Evolutionary conservation across 2,329 filamentous ascomycete genomes (phyloP), one percentile per base, ranked within the genome.

Genomic region (Penicillium sp.): DNA sequence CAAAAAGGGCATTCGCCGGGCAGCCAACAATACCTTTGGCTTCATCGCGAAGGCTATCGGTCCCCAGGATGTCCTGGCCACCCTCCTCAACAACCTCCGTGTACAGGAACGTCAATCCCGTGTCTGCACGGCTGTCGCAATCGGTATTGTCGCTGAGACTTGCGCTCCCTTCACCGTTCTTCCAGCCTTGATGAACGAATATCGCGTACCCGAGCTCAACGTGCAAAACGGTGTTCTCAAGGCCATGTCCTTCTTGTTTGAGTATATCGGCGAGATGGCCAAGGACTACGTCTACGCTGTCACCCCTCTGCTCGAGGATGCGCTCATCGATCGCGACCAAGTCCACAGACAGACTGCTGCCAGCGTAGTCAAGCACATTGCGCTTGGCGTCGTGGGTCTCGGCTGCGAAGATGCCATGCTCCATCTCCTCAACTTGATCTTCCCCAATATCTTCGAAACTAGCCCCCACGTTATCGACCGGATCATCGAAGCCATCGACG

Each of bases 231-330:
- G 93, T 73, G 93, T 98, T 27, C 83, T 98, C 65, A 98, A 98
- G 70, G 90, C 90, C 4, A 79, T 98, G 43, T 94, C 88, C 6
- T 98, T 98, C 78, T 78, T 98, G 51, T 98, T 97, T 65, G 93
- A 98, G 66, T 98, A 98, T 72, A 98, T 98, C 67, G 93, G 93
- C 54, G 93, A 98, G 71, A 97, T 98, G 93, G 89, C 89, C 54
- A 98, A 97, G 73, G 93, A 98, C 70, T 98, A 98, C 67, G 93
- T 98, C 65, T 98, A 98, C 64, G 93, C 94, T 14, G 90, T 98
- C 27, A 96, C 90, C 2, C 93, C 93, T 6, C 77, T 98, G 8
- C 83, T 98, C 1, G 93, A 98, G 66, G 93, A 98, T 65, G 93
- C 94, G 2, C 83, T 98, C 51, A 96, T 96, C 70, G 93, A 98